Percentiles rank a stretch among this genome's conserved stretches.
phyloP scores from a whole-genome alignment of 2,329 filamentous ascomycete species.

The Epichloe aotearoae region DNA sequence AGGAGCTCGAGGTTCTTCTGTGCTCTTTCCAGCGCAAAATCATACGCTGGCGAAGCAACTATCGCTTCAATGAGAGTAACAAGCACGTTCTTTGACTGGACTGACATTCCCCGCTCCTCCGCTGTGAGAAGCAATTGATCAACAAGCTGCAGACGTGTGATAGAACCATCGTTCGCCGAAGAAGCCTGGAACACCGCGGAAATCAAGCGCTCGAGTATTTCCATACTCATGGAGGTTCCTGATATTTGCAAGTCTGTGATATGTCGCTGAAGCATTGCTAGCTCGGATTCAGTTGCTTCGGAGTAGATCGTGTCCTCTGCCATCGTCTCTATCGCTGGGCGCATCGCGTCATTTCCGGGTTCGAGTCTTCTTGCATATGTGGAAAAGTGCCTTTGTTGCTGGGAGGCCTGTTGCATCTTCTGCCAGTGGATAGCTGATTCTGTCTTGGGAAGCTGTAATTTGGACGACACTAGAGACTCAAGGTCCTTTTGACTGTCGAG shows the following conservation, averaged over 20 bases:
- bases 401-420: conserved; percentile 20
- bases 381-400: conserved; percentile 22
- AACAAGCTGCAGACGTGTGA: conserved; percentile 24
- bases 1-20: conserved; percentile 33
- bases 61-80: conserved; percentile 31
- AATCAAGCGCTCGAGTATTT: conserved; percentile 25
- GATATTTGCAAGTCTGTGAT: conserved; percentile 26
- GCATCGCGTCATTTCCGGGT: not conserved
- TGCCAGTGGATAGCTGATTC: conserved; percentile 22
- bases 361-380: conserved; percentile 16
- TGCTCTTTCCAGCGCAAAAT: conserved; percentile 22
- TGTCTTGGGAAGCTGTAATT: conserved; percentile 19
- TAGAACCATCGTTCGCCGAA: conserved; percentile 9
- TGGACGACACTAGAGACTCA: conserved; percentile 17
- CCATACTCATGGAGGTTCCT: conserved; percentile 22
- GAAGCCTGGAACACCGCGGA: conserved; percentile 21
- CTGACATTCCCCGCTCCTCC: conserved; percentile 29
- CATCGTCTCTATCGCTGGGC: not conserved
- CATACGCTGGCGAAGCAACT: conserved; percentile 18
- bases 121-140: conserved; percentile 31
- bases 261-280: conserved; percentile 14
- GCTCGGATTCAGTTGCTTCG: conserved; percentile 1
- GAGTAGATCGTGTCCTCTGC: not conserved
- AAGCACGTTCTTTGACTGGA: conserved; percentile 35
- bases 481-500: conserved; percentile 14